Percentiles rank a stretch among this genome's conserved stretches.
phyloP scores from a whole-genome alignment of 2,329 filamentous ascomycete genomes.

The Dryadomyces quercus-mongolicae region DNA sequence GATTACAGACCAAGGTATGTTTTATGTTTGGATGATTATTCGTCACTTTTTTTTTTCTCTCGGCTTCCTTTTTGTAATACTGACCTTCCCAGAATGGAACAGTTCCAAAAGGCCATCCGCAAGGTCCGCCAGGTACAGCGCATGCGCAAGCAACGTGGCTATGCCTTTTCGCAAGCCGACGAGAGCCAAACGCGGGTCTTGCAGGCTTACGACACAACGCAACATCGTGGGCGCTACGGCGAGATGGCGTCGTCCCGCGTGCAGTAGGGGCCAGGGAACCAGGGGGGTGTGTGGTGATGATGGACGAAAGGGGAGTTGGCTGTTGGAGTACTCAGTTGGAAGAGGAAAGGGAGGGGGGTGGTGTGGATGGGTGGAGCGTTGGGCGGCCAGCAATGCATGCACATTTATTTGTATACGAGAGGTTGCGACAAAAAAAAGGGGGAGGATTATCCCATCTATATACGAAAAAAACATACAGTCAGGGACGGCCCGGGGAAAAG shows the following conservation, averaged over 20 bases:
- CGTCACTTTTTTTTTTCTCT: neutral
- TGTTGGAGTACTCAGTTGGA: too few relatives aligned
- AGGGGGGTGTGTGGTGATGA: too few relatives aligned
- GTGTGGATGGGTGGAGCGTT: too few relatives aligned
- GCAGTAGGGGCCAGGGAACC: neutral
- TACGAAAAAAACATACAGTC: too few relatives aligned
- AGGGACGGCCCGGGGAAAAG: too few relatives aligned
- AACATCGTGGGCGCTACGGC: slow-evolving; percentile 80
- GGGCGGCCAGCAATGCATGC: too few relatives aligned
- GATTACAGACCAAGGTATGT: slow-evolving; percentile 87
- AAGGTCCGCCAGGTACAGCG: slow-evolving; percentile 97
- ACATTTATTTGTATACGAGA: too few relatives aligned
- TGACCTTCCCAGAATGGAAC: slow-evolving; percentile 66
- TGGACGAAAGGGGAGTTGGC: too few relatives aligned
- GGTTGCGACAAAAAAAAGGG: too few relatives aligned
- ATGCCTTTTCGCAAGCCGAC: slow-evolving; percentile 95
- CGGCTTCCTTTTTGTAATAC: neutral
- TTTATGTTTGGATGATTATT: neutral
- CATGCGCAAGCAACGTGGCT: slow-evolving; percentile 98
- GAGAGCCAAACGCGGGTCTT: slow-evolving; percentile 90
- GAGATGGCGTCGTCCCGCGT: slow-evolving; percentile 57
- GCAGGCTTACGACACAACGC: slow-evolving; percentile 95
- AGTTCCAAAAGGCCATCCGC: slow-evolving; percentile 98
- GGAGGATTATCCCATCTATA: too few relatives aligned
- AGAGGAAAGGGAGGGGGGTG: too few relatives aligned